Evolutionary conservation across 2,329 filamentous ascomycete species (phyloP).

Genomic region (Tolypocladium album): DNA sequence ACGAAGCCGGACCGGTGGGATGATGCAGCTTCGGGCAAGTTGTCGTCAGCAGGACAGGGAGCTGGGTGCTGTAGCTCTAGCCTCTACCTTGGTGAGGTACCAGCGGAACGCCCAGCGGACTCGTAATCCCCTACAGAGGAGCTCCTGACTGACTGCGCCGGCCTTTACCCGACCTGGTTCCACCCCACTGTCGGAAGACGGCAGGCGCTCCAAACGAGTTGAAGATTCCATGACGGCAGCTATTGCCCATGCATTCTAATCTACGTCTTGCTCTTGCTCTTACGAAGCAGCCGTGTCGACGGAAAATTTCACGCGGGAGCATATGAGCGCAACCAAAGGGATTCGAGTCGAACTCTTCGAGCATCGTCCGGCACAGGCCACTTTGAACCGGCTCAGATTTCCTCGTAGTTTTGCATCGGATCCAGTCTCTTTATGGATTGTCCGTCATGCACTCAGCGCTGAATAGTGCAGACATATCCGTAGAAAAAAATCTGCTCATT

Average conservation of each 20-base stretch:
- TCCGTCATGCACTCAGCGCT: background rate
- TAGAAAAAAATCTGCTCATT: background rate
- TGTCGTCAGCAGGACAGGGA: constrained; percentile 11
- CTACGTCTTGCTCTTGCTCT: background rate
- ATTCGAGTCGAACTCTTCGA: too few species aligned
- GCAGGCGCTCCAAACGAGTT: background rate
- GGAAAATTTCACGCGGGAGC: background rate
- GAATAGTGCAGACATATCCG: background rate
- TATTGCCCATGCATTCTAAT: background rate
- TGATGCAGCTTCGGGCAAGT: constrained; percentile 14
- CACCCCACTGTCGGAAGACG: background rate
- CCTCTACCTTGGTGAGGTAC: too few species aligned
- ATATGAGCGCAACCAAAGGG: background rate
- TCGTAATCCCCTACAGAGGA: background rate
- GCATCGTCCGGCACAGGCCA: too few species aligned
- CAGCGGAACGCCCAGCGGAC: too few species aligned
- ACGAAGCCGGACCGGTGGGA: background rate
- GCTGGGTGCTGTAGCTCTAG: background rate
- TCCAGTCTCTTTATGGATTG: background rate
- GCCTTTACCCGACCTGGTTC: constrained; percentile 3
- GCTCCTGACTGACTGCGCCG: background rate
- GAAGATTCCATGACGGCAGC: background rate
- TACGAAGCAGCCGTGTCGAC: background rate
- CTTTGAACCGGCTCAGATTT: background rate
- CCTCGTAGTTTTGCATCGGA: background rate